Percentiles rank a stretch among this genome's conserved stretches.
Evolutionary conservation across 2,329 filamentous ascomycete species (phyloP).

Genomic region (Hansfordia pulvinata): DNA sequence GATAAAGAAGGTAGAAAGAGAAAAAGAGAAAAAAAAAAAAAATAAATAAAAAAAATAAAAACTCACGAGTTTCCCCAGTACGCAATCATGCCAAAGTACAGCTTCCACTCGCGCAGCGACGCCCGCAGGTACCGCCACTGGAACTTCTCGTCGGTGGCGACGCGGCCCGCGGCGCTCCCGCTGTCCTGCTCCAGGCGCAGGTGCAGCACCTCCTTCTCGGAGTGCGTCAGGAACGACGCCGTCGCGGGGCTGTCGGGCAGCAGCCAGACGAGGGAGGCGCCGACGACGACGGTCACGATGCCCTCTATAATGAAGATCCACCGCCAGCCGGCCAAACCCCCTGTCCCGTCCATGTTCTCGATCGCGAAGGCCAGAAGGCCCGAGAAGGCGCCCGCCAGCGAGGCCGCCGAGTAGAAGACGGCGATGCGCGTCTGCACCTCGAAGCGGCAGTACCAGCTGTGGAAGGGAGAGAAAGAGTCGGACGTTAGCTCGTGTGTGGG

Average conservation of each 20-base stretch:
- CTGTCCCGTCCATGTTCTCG: conserved; percentile 53
- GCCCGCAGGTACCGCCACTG: conserved; percentile 61
- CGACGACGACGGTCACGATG: conserved; percentile 51
- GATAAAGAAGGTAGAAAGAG: conserved; percentile 20
- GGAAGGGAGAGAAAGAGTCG: neutral
- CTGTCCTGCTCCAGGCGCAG: conserved; percentile 50
- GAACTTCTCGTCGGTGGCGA: conserved; percentile 61
- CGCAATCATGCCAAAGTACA: conserved; percentile 45
- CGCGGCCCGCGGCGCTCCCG: conserved; percentile 10
- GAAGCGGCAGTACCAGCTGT: conserved; percentile 41
- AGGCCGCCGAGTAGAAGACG: conserved; percentile 73
- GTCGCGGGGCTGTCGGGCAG: conserved; percentile 74
- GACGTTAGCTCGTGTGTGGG: conserved; percentile 11
- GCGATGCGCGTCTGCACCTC: conserved; percentile 44
- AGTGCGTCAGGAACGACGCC: conserved; percentile 57
- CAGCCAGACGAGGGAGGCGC: conserved; percentile 56
- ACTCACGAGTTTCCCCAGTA: conserved; percentile 51
- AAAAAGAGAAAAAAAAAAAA: conserved; percentile 26
- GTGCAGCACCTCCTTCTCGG: conserved; percentile 59
- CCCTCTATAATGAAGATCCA: conserved; percentile 63
- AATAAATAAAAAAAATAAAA: conserved; percentile 25
- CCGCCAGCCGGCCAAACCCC: conserved; percentile 43
- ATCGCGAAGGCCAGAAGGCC: conserved; percentile 60
- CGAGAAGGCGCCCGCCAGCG: conserved; percentile 65
- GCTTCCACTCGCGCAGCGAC: conserved; percentile 71